These are phyloP conservation scores for Plasmodium berghei DNA, from an alignment of 169 alveolate species.

Conservation along the genomic window DNA sequence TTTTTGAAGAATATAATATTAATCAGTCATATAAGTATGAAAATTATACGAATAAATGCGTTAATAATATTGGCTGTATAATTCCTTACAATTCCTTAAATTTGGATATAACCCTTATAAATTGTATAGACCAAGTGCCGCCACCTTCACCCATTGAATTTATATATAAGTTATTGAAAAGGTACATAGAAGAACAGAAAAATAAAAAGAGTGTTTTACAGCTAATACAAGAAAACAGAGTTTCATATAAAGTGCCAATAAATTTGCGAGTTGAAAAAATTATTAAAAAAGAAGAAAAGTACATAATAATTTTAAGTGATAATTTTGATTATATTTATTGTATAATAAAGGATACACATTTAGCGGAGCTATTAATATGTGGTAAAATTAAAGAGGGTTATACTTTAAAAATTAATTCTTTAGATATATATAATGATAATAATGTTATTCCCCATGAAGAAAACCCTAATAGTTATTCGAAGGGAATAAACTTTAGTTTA, in stretches of 20 bases:
- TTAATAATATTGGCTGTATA: neutral
- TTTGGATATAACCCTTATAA: neutral
- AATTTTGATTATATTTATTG: constrained; percentile 70
- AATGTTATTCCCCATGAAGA: constrained; percentile 3
- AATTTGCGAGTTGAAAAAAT: constrained; percentile 65
- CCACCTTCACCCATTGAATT: constrained; percentile 70
- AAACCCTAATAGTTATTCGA: neutral
- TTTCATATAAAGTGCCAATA: constrained; percentile 37
- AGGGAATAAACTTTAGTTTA: neutral
- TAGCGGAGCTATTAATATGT: constrained; percentile 21
- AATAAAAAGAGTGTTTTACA: constrained; percentile 61
- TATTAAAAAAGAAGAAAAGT: constrained; percentile 9
- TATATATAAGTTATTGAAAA: constrained; percentile 52
- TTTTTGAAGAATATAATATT: too few relatives aligned
- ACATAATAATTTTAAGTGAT: constrained; percentile 64
- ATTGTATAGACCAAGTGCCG: constrained; percentile 37
- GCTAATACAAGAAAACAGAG: constrained; percentile 28
- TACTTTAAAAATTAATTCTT: constrained; percentile 44
- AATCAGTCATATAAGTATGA: too few relatives aligned
- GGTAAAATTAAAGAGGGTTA: constrained; percentile 43
- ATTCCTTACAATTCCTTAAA: neutral
- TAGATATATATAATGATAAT: constrained; percentile 21
- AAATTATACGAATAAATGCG: too few relatives aligned
- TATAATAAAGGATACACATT: constrained; percentile 32
- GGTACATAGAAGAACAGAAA: constrained; percentile 54